Percentiles rank a stretch among this genome's conserved stretches.
These are phyloP conservation scores for Kazachstania psychrophila DNA, from an alignment of 805 yeast genomes.

Conservation along the genomic window DNA sequence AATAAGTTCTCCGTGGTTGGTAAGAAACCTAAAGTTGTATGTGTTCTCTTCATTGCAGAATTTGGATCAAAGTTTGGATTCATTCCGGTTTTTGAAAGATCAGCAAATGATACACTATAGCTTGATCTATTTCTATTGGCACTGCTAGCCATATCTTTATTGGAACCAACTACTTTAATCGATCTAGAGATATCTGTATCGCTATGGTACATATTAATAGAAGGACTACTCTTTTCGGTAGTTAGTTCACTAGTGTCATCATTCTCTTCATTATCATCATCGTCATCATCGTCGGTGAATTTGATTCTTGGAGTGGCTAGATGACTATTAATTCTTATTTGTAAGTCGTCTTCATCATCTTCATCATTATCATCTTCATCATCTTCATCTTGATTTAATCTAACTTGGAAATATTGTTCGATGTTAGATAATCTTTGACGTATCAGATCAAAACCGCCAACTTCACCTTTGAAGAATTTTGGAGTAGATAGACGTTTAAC, in stretches of 20 bases:
- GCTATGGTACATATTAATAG: too few species aligned
- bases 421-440: conserved; percentile 14
- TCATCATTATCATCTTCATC: conserved; percentile 2
- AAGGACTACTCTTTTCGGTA: too few species aligned
- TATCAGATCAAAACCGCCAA: conserved; percentile 19
- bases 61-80: conserved; percentile 9
- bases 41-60: conserved; percentile 11
- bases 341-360: too few species aligned
- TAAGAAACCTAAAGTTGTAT: conserved; percentile 13
- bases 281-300: too few species aligned
- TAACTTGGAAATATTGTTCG: conserved; percentile 9
- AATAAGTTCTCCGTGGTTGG: neutral
- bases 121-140: neutral
- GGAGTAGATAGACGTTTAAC: conserved; percentile 76
- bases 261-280: too few species aligned
- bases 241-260: too few species aligned
- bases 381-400: neutral
- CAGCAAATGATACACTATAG: neutral
- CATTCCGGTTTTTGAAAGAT: neutral
- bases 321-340: neutral
- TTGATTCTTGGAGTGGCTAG: neutral
- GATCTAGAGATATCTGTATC: too few species aligned
- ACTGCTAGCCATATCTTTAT: too few species aligned
- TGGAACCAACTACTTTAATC: too few species aligned
- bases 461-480: conserved; percentile 54